Base-by-base conservation (phyloP, 768 basidiomycete genomes). In the Hypholoma fasciculare region DNA sequence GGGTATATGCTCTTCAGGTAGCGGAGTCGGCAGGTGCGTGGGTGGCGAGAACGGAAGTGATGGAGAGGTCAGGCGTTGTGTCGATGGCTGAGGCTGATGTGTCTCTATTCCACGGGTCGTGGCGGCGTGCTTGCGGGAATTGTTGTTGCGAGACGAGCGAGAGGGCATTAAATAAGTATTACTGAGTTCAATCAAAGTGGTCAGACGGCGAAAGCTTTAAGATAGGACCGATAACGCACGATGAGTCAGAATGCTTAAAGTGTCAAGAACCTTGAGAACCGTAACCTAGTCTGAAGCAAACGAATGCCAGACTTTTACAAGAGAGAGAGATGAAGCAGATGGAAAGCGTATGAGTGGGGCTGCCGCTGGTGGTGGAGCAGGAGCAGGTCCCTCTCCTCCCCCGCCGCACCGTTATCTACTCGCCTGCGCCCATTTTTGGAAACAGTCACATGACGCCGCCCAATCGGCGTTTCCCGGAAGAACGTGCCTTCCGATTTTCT, bases 1-100 rank as follows among this genome's bases (percentile, higher is more conserved):
- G 27, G 46, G 11, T n/a, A 49, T 39, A 47, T 39, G 47, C 23
- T 59, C 57, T 19, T 70, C 70, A 5, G 69, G 70, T 26, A 69
- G 65, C 17, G 70, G 70, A 4, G 70, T 71, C 2, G 69, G 69
- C 4, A 70, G 67, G 39, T 67, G 70, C 0, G 56, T 59, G 0
- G 69, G 69, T 13, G 69, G 68, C 16, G 68, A 65, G n/a, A 60
- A 57, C 14, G 27, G 26, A 2, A 58, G 46, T 23, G 61, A 27
- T 1, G 57, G 23, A 6, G 19, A 19, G 0, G 30, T 11, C 3
- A 4, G 34, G 16, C 16, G 44, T 14, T 46, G 39, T 40, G 27
- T 37, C 8, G 11, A 23, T n/a, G 27, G 34, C 19, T 20, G 49
- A 4, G 49, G 36, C 16, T 51, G 34, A 9, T 23, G 53, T 6